Conservation (phyloP, 768 basidiomycete species). For the Boletus eberwhitei region DNA sequence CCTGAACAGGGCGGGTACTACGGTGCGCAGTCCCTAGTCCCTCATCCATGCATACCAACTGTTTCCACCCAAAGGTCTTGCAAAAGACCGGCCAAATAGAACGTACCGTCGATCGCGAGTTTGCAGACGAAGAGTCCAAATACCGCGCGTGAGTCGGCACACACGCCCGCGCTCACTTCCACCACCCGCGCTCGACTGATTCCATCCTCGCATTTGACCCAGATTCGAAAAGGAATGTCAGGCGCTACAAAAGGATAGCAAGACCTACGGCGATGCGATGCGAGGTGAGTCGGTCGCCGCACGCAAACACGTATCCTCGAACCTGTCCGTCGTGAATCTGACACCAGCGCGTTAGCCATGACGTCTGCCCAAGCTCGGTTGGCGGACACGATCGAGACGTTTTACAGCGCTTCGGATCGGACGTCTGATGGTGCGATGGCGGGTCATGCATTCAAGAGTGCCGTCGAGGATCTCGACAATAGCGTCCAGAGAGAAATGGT, state of each 20-base stretch:
- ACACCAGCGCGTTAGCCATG: conserved; percentile 61
- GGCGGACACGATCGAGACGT: conserved; percentile 89
- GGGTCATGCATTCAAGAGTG: conserved; percentile 92
- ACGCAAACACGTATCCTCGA: neutral
- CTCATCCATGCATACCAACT: conserved; percentile 1
- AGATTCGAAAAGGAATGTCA: conserved; percentile 98
- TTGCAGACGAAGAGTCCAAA: conserved; percentile 87
- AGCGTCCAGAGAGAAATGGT: conserved; percentile 85
- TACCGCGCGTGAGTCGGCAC: conserved; percentile 68
- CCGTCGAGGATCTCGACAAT: conserved; percentile 89
- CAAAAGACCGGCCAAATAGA: conserved; percentile 99
- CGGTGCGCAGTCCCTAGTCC: conserved; percentile 45
- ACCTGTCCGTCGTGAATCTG: neutral
- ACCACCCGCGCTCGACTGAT: conserved; percentile 1
- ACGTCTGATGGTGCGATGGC: conserved; percentile 94
- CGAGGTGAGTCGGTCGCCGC: conserved; percentile 51
- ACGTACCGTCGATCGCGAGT: conserved; percentile 91
- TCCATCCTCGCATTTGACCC: neutral
- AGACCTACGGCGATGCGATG: conserved; percentile 93
- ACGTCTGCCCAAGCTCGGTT: conserved; percentile 87
- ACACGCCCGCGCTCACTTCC: neutral
- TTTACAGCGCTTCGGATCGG: conserved; percentile 84
- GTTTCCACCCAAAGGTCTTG: conserved; percentile 55
- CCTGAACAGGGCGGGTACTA: conserved; percentile 87
- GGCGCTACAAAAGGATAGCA: conserved; percentile 90